Conservation (phyloP, 306 rosid genomes). For the Ziziphus jujuba region DNA sequence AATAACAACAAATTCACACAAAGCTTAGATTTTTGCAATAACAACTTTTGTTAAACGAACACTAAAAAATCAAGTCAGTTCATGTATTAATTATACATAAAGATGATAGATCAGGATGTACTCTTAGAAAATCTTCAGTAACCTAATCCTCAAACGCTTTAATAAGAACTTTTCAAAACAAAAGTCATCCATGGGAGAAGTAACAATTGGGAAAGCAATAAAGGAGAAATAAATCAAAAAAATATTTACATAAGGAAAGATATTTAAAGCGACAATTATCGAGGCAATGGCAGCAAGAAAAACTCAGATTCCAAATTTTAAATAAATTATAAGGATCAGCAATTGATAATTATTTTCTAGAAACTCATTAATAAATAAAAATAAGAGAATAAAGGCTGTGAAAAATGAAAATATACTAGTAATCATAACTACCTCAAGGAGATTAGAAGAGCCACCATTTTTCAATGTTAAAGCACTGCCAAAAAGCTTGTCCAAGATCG, state of each 20-base stretch:
- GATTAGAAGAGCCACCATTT: slow-evolving; percentile 43
- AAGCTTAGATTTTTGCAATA: not conserved
- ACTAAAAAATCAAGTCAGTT: too few species aligned
- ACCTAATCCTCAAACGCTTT: too few species aligned
- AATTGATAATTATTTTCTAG: not conserved
- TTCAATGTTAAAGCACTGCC: slow-evolving; percentile 49
- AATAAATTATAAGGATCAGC: not conserved
- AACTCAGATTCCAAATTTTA: not conserved
- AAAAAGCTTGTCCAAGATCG: slow-evolving; percentile 75
- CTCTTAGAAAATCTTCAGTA: too few species aligned
- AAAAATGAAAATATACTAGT: slow-evolving; percentile 11
- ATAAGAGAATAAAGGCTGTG: not conserved
- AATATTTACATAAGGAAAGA: too few species aligned
- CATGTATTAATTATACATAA: too few species aligned
- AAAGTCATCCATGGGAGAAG: too few species aligned
- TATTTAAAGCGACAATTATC: not conserved
- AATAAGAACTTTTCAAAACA: too few species aligned
- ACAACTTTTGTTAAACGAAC: not conserved
- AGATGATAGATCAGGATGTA: too few species aligned
- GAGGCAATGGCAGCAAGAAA: slow-evolving; percentile 3
- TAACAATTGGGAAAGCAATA: too few species aligned
- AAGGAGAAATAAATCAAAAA: too few species aligned
- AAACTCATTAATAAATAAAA: not conserved
- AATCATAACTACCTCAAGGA: slow-evolving; percentile 54
- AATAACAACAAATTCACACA: slow-evolving; percentile 26